Evolutionary conservation across 106 monocot genomes (phyloP).

Genomic region (Posidonia australis): DNA sequence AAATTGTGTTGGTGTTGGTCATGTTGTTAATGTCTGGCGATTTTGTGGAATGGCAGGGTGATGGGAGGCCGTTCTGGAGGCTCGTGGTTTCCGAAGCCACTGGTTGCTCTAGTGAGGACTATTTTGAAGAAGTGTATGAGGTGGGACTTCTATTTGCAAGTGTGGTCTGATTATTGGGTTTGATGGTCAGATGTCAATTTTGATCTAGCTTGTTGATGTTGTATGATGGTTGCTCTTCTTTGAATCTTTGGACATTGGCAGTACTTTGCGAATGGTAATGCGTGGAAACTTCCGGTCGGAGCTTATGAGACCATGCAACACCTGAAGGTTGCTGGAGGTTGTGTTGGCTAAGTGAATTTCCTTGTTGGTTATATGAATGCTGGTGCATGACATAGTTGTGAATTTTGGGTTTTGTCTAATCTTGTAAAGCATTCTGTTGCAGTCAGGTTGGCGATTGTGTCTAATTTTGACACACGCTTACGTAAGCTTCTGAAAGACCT

Average conservation of each 20-base stretch:
- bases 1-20: neutral
- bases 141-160: conserved; percentile 12
- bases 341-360: conserved; percentile 4
- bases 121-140: conserved; percentile 96
- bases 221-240: too few species aligned
- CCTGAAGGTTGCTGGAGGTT: conserved; percentile 79
- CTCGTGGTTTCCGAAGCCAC: conserved; percentile 81
- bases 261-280: conserved; percentile 81
- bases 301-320: conserved; percentile 47
- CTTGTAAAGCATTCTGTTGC: conserved; percentile 6
- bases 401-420: neutral
- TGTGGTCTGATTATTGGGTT: neutral
- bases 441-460: conserved; percentile 96
- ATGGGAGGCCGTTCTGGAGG: conserved; percentile 84
- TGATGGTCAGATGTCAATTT: neutral
- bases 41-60: conserved; percentile 43
- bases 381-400: neutral
- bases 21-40: conserved; percentile 4
- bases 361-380: neutral
- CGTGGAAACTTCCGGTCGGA: conserved; percentile 66
- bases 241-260: conserved; percentile 14
- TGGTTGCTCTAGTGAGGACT: conserved; percentile 51
- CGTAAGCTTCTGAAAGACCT: conserved; percentile 77
- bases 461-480: conserved; percentile 88
- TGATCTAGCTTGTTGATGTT: neutral